Percentiles rank a stretch among this genome's conserved stretches.
phyloP scores from a whole-genome alignment of 2,329 filamentous ascomycete species.

The Cadophora luteo-olivacea region DNA sequence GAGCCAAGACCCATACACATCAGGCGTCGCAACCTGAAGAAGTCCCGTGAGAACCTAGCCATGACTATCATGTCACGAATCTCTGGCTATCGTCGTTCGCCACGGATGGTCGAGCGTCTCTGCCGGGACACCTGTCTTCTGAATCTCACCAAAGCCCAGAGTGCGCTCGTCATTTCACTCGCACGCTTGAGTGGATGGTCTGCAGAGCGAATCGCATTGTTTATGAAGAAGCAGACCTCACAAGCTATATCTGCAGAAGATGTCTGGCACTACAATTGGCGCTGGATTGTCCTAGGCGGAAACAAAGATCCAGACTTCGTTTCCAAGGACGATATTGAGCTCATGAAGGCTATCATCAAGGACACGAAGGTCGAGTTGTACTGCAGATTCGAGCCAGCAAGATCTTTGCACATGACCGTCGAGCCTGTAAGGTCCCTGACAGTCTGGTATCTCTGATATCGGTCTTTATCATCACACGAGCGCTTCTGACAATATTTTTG shows the following conservation, averaged over 20 bases:
- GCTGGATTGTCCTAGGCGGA: conserved; percentile 24
- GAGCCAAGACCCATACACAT: neutral
- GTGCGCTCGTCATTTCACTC: conserved; percentile 29
- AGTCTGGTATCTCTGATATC: no score
- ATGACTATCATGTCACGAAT: neutral
- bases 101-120: neutral
- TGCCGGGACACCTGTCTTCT: neutral
- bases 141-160: neutral
- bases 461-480: conserved; percentile 5
- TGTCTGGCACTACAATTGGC: conserved; percentile 30
- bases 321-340: conserved; percentile 7
- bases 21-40: neutral
- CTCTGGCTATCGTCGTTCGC: neutral
- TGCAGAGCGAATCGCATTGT: conserved; percentile 33
- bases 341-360: conserved; percentile 21
- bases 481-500: conserved; percentile 4
- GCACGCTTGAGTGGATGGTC: conserved; percentile 35
- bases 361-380: conserved; percentile 15
- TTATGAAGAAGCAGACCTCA: neutral
- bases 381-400: conserved; percentile 5
- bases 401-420: conserved; percentile 17
- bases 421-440: conserved; percentile 9
- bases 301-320: neutral
- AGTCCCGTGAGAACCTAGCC: neutral
- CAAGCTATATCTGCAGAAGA: conserved; percentile 23